Conservation (phyloP, 2,329 filamentous ascomycete species). For the Diaporthe batatas region DNA sequence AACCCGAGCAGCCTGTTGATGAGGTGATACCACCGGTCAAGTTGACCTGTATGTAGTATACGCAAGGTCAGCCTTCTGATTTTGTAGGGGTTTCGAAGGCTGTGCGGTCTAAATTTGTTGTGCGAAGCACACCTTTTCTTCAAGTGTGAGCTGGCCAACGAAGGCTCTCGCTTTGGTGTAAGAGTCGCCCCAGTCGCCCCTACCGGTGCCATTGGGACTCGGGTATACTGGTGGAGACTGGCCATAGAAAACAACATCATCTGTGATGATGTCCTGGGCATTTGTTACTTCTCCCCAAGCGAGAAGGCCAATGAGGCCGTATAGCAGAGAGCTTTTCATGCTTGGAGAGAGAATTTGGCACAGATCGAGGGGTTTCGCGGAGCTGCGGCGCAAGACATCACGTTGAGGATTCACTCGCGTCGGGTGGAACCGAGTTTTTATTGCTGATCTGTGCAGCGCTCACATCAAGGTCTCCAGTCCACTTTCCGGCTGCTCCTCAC, state of each 20-base stretch:
- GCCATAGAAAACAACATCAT: conserved; percentile 41
- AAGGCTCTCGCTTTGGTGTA: conserved; percentile 76
- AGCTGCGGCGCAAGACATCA: conserved; percentile 1
- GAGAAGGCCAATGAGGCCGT: conserved; percentile 36
- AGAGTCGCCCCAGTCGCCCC: conserved; percentile 74
- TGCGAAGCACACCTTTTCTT: conserved; percentile 70
- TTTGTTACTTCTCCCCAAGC: conserved; percentile 19
- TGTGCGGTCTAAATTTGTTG: no score
- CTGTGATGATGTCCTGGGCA: conserved; percentile 40
- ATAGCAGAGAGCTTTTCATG: conserved; percentile 33
- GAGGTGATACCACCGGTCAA: conserved; percentile 76
- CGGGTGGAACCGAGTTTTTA: conserved; percentile 21
- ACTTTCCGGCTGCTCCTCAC: conserved; percentile 22
- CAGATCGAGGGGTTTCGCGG: not conserved
- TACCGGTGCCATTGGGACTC: conserved; percentile 37
- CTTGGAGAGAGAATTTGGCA: not conserved
- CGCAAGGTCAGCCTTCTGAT: conserved; percentile 42
- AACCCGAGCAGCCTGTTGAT: conserved; percentile 62
- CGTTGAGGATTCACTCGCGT: not conserved
- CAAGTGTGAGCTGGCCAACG: conserved; percentile 77
- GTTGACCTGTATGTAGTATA: conserved; percentile 65
- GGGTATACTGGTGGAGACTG: conserved; percentile 39
- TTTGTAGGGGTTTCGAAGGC: not conserved
- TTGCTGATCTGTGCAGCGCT: conserved; percentile 15
- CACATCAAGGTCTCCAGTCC: not conserved